A percentile compares a stretch with the other conserved stretches of the same genome.
These are phyloP conservation scores for Pseudopyricularia javanii DNA, from an alignment of 2,329 filamentous ascomycete species.

Conservation along the genomic window DNA sequence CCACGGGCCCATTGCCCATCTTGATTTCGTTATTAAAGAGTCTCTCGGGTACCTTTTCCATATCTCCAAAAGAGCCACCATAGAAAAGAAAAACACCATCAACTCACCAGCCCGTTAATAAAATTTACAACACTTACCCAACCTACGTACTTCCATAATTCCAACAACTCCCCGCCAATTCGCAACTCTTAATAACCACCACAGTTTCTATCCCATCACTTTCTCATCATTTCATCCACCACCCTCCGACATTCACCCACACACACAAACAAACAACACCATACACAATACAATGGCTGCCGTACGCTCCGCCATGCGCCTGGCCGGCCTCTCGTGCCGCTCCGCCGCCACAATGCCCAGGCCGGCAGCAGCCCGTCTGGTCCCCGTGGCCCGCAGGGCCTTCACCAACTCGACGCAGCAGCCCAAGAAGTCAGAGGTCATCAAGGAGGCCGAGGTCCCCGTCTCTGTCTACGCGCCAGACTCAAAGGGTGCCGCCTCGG, in stretches of 20 bases:
- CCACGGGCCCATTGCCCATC: slow-evolving; percentile 11
- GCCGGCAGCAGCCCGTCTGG: slow-evolving; percentile 6
- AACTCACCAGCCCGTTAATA: neutral
- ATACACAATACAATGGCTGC: slow-evolving; percentile 12
- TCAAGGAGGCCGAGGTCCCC: slow-evolving; percentile 44
- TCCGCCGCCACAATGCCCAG: slow-evolving; percentile 11
- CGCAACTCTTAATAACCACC: neutral
- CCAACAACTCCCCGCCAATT: neutral
- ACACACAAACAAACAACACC: neutral
- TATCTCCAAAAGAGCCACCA: slow-evolving; percentile 8
- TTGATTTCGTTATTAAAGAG: slow-evolving; percentile 23
- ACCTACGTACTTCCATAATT: neutral
- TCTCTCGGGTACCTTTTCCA: slow-evolving; percentile 13
- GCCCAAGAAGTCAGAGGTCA: slow-evolving; percentile 32
- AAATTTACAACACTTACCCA: slow-evolving; percentile 1
- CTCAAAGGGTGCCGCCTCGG: slow-evolving; percentile 27
- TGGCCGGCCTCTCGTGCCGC: slow-evolving; percentile 13
- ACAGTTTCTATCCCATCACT: neutral
- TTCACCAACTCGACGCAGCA: slow-evolving; percentile 23
- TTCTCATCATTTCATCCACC: neutral
- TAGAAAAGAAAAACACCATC: neutral
- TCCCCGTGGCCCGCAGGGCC: slow-evolving; percentile 13
- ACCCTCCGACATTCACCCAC: neutral
- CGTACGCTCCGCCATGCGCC: slow-evolving; percentile 11
- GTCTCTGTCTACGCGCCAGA: slow-evolving; percentile 40